phyloP scores from a whole-genome alignment of 495 filamentous ascomycete genomes.

The Friedmanniomyces simplex region DNA sequence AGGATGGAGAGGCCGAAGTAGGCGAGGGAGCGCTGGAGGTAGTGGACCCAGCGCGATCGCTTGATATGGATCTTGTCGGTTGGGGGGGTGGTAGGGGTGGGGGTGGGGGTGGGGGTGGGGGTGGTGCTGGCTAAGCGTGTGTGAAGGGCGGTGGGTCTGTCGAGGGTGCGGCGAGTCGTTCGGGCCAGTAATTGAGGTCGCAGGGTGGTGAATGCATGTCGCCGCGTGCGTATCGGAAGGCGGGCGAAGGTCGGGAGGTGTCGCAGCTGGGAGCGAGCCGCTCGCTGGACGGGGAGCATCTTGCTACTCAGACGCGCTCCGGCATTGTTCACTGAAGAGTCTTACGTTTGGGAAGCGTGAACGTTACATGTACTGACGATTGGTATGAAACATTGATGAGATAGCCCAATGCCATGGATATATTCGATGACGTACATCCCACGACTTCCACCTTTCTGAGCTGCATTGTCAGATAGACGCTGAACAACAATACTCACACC shows the following conservation, averaged over 20 bases:
- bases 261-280: neutral
- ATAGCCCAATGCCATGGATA: no score
- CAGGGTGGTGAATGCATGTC: neutral
- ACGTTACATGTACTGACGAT: no score
- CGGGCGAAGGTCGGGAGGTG: neutral
- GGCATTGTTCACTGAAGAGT: neutral
- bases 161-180: neutral
- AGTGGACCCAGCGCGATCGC: slow-evolving; percentile 29
- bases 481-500: neutral
- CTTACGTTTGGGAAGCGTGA: neutral
- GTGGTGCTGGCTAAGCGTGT: slow-evolving; percentile 5
- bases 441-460: neutral
- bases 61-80: neutral
- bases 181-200: neutral
- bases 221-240: neutral
- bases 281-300: slow-evolving; percentile 6
- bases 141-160: neutral
- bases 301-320: slow-evolving; percentile 35
- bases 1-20: slow-evolving; percentile 51
- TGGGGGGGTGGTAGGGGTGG: no score
- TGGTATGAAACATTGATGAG: no score
- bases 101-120: neutral
- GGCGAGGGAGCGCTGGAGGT: slow-evolving; percentile 41
- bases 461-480: neutral
- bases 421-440: neutral